Conservation (phyloP, 1,139 yeast genomes). For the Wickerhamomyces sp. region DNA sequence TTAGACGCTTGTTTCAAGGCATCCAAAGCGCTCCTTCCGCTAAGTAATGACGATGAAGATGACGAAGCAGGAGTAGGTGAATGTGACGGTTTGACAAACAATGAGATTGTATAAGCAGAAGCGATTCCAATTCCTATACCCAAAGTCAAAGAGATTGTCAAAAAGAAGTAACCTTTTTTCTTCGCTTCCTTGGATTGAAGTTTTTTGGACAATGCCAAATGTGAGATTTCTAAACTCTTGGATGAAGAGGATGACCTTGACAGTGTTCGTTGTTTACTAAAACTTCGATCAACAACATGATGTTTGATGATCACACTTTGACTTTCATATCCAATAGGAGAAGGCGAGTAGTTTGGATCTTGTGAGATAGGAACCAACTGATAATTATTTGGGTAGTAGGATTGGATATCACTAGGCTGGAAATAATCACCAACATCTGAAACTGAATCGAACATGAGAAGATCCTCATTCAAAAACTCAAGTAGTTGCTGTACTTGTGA, state of each 20-base stretch:
- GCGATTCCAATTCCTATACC: slow-evolving; percentile 22
- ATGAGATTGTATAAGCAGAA: slow-evolving; percentile 14
- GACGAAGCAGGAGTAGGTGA: background rate
- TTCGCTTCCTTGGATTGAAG: slow-evolving; percentile 6
- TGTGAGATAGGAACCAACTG: background rate
- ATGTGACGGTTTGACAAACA: slow-evolving; percentile 1
- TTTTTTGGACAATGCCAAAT: slow-evolving; percentile 12
- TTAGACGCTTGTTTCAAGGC: background rate
- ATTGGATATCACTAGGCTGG: background rate
- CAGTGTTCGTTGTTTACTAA: background rate
- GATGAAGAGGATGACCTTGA: background rate
- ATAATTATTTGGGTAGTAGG: background rate
- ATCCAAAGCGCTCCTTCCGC: background rate
- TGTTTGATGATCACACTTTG: slow-evolving; percentile 12
- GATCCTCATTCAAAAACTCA: slow-evolving; percentile 16
- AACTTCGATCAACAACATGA: slow-evolving; percentile 5
- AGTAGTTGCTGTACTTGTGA: slow-evolving; percentile 14
- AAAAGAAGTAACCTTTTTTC: slow-evolving; percentile 3
- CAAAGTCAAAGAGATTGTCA: slow-evolving; percentile 14
- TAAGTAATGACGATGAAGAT: background rate
- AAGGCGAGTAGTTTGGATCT: background rate
- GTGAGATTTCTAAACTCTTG: background rate
- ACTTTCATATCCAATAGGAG: background rate
- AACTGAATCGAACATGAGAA: slow-evolving; percentile 7
- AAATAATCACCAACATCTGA: background rate